A percentile compares a stretch with the other conserved stretches of the same genome.
Evolutionary conservation across 2,329 filamentous ascomycete species (phyloP).

Genomic region (Pseudogymnoascus sp.): DNA sequence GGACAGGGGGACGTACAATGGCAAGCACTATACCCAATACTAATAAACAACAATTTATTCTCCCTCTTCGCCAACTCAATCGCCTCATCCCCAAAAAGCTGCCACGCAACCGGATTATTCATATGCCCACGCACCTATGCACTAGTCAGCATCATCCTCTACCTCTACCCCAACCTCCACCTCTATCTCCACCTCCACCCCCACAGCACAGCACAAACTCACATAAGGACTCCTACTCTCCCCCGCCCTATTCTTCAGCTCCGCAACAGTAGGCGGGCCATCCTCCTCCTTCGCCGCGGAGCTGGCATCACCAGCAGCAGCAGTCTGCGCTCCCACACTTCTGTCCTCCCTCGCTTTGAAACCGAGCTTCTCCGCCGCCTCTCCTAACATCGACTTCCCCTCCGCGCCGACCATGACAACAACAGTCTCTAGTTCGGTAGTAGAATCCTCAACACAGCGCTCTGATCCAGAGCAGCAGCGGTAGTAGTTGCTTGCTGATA

Average conservation of each 20-base stretch:
- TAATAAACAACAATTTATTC: conserved; percentile 85
- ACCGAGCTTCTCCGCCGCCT: conserved; percentile 21
- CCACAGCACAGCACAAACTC: conserved; percentile 21
- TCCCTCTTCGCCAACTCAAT: conserved; percentile 67
- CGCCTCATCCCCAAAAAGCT: conserved; percentile 72
- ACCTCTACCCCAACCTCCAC: no score
- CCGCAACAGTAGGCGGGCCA: conserved; percentile 9
- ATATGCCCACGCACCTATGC: conserved; percentile 59
- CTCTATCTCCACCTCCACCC: no score
- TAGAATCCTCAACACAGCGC: background rate
- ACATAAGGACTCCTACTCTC: conserved; percentile 62
- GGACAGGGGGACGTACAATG: conserved; percentile 59
- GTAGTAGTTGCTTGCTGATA: no score
- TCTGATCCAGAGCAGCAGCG: background rate
- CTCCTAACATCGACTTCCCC: conserved; percentile 11
- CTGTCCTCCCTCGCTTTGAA: conserved; percentile 13
- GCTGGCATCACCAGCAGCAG: background rate
- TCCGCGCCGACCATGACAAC: background rate
- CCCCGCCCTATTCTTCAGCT: conserved; percentile 45
- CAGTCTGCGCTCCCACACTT: background rate
- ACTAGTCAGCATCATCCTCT: background rate
- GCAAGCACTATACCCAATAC: conserved; percentile 90
- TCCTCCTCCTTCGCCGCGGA: conserved; percentile 15
- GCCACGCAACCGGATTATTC: conserved; percentile 83
- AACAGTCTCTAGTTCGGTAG: no score